phyloP scores from a whole-genome alignment of 768 basidiomycete species.

The Calocybe gangraenosa region DNA sequence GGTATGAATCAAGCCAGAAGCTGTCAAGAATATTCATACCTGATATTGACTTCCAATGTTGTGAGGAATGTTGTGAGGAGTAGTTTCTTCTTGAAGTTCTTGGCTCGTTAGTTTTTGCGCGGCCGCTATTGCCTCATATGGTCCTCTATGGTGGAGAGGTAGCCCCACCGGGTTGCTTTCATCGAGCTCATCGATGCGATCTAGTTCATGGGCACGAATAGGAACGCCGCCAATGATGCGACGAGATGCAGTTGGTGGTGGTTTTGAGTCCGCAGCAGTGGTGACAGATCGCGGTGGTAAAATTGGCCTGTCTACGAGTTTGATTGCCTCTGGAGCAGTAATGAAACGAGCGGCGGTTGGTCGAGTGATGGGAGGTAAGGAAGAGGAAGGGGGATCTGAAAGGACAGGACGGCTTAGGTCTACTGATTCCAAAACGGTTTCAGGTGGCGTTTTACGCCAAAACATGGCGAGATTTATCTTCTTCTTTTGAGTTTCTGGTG shows the following conservation, averaged over 20 bases:
- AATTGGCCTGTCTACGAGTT: constrained; percentile 16
- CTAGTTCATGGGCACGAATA: constrained; percentile 35
- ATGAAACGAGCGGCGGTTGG: constrained; percentile 13
- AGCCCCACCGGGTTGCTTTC: constrained; percentile 68
- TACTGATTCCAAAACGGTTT: constrained; percentile 11
- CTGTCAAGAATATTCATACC: constrained; percentile 2
- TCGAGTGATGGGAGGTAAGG: constrained; percentile 7
- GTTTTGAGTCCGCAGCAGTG: constrained; percentile 18
- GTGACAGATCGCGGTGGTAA: constrained; percentile 21
- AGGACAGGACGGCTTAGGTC: constrained; percentile 9
- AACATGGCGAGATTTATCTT: constrained; percentile 16
- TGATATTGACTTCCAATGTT: constrained; percentile 17
- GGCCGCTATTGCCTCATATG: constrained; percentile 61
- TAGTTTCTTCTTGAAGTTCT: constrained; percentile 14
- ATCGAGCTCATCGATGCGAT: constrained; percentile 76
- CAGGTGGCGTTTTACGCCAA: constrained; percentile 16
- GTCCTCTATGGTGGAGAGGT: constrained; percentile 63
- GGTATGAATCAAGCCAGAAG: constrained; percentile 7
- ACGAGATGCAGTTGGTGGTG: constrained; percentile 12
- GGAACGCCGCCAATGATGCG: constrained; percentile 15
- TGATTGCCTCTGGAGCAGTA: constrained; percentile 15
- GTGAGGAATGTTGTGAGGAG: constrained; percentile 20
- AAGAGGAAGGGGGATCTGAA: constrained; percentile 8
- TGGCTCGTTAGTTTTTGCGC: constrained; percentile 21
- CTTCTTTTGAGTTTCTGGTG: constrained; percentile 13